Base-by-base conservation (phyloP, 2,329 filamentous ascomycete genomes). In the Fusarium piperis region DNA sequence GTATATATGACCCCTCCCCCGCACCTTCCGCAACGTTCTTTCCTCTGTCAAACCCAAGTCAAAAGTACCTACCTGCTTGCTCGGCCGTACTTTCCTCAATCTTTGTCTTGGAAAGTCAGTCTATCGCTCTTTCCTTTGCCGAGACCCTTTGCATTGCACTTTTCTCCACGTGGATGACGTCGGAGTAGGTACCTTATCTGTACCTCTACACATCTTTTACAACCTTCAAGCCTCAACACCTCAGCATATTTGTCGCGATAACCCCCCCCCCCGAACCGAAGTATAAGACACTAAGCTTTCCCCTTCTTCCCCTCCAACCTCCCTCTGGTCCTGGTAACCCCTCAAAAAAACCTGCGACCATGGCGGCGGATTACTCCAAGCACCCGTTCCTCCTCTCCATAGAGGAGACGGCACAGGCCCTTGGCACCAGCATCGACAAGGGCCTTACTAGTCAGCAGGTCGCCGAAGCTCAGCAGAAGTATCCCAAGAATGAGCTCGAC, bases 401-500 rank as follows among this genome's bases (percentile, higher is more conserved):
- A 73, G 83, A 88, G 70, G 86, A 92, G 80, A 91, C 93, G 66
- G 89, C 88, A 30, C 82, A 87, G 60, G 86, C 89, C 68, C 86
- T 93, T 59, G 83, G 85, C 36, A 91, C 91, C 59, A 86, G 92
- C 76, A 78, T 90, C 60, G 91, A 94, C 67, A 90, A 87, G 78
- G 93, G 93, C 39, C 83, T 95, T 46, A 89, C 85, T 11, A 85
- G 87, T 16, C 79, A 82, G 10, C 88, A 92, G 76, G 91, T 92
- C 23, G 79, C 85, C 58, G 81, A 88, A 62, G 83, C 91, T 26
- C 86, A 90, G 62, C 80, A 86, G 23, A 84, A 87, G 65, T 90
- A 91, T 77, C 91, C 91, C 56, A 84, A 81, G 18, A 94, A 94
- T 82, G 91, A 93, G 77, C 85, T 94, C 20, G 89, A 93, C 48